Base-by-base conservation (phyloP, 2,329 filamentous ascomycete genomes). In the Ceratocystis alfenasii region DNA sequence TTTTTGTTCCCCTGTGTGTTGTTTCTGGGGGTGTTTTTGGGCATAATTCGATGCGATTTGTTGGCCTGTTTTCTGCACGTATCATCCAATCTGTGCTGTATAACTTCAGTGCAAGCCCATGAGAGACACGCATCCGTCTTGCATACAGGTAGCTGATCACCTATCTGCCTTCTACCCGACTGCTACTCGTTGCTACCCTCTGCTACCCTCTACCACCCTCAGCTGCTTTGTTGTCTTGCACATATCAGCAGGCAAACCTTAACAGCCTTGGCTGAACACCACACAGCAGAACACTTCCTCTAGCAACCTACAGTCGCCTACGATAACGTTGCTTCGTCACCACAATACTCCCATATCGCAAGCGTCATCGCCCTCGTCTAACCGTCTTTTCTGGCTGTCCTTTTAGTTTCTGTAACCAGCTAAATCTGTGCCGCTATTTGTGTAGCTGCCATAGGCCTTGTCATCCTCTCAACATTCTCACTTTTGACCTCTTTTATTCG, bases 111-210 rank as follows among this genome's bases (percentile, higher is more conserved):
- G 15, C 48, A 25, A 7, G n/a, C n/a, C 7, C 25, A 20, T 25
- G 60, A 46, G 45, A 62, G 60, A 46, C 60, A 62, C 60, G 48
- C 48, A 53, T 53, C 25, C 25, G 15, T 22, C 48, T 17, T 53
- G 48, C 20, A 59, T 59, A n/a, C 55, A 59, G 55, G 5, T 30
- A 59, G 55, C 20, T 30, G n/a, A n/a, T 48, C 46, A 48, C n/a
- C n/a, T n/a, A 6, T 46, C 44, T 15, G 45, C 12, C 48, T 4
- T 22, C 48, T 20, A 50, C 48, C 33, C 5, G 12, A 41, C 36
- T 12, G 36, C 36, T 4, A 4, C 3, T 41, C 36, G 36, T 41
- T 41, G 36, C 12, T 15, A 41, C 36, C 33, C 33, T 36, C 33
- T 36, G 10, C 33, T 12, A 36, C 33, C 36, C 36, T 50, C 48